phyloP scores from a whole-genome alignment of 805 yeast genomes.

The Ogataea nitratoaversa region DNA sequence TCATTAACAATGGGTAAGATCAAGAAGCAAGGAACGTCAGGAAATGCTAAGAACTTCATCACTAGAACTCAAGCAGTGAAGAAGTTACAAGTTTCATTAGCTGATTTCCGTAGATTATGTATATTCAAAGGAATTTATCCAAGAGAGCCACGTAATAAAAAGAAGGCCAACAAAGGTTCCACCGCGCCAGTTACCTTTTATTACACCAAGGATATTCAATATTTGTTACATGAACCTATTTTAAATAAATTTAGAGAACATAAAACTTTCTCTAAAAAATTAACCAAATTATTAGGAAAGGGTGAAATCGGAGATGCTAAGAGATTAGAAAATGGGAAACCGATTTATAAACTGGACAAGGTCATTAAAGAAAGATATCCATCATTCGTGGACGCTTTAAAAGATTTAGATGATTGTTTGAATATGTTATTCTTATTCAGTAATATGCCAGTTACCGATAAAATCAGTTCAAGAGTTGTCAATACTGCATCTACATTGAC shows the following conservation, averaged over 20 bases:
- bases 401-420: slow-evolving; percentile 93
- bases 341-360: slow-evolving; percentile 81
- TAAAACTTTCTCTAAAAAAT: slow-evolving; percentile 87
- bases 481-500: slow-evolving; percentile 81
- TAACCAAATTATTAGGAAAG: slow-evolving; percentile 84
- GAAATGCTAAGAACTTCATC: slow-evolving; percentile 88
- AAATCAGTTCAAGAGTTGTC: slow-evolving; percentile 75
- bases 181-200: slow-evolving; percentile 95
- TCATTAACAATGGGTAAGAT: slow-evolving; percentile 51
- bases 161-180: slow-evolving; percentile 97
- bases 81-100: slow-evolving; percentile 86
- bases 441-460: slow-evolving; percentile 90
- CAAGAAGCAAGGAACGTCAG: slow-evolving; percentile 78
- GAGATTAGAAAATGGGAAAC: slow-evolving; percentile 74
- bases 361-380: slow-evolving; percentile 95
- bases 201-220: slow-evolving; percentile 90
- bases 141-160: slow-evolving; percentile 91
- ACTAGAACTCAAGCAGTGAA: slow-evolving; percentile 94
- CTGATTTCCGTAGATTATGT: slow-evolving; percentile 95
- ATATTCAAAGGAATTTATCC: slow-evolving; percentile 98
- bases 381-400: slow-evolving; percentile 81
- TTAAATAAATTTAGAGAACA: slow-evolving; percentile 90
- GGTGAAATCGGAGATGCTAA: slow-evolving; percentile 90
- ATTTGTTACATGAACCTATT: slow-evolving; percentile 91
- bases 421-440: slow-evolving; percentile 93